Evolutionary conservation across 148 eudicot species (phyloP).

Genomic region (Oxyria digyna): DNA sequence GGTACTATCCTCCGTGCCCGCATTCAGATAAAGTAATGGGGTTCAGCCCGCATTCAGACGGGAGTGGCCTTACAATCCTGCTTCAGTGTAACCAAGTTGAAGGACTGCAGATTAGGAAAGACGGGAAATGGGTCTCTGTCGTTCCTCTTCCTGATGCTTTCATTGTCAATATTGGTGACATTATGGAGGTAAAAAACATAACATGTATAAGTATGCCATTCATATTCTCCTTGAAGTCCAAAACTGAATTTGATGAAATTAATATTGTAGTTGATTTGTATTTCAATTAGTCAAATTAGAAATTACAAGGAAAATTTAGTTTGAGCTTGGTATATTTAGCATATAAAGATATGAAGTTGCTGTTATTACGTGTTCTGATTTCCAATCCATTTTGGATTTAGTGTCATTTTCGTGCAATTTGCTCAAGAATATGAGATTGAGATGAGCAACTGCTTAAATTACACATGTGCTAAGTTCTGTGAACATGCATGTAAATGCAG

Average conservation of each 20-base stretch:
- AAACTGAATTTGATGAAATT: too few species aligned
- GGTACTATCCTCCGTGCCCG: slow-evolving; percentile 30
- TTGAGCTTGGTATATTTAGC: too few species aligned
- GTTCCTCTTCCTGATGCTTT: slow-evolving; percentile 18
- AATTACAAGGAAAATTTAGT: too few species aligned
- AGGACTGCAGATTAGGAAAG: slow-evolving; percentile 20
- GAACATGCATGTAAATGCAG: neutral
- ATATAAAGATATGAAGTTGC: neutral
- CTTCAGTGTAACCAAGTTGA: slow-evolving; percentile 17
- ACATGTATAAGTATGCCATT: too few species aligned
- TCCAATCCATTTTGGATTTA: neutral
- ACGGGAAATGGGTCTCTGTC: slow-evolving; percentile 20
- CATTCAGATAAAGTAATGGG: slow-evolving; percentile 20
- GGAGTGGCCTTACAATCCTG: slow-evolving; percentile 19
- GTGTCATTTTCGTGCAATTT: neutral
- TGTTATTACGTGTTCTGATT: neutral
- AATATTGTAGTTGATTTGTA: too few species aligned
- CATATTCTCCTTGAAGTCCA: too few species aligned
- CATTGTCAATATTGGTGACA: slow-evolving; percentile 21
- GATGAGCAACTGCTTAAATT: neutral
- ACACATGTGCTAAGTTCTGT: neutral
- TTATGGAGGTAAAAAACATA: slow-evolving; percentile 16
- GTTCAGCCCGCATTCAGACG: slow-evolving; percentile 22
- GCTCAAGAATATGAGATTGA: neutral
- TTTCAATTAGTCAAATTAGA: too few species aligned